Evolutionary conservation across 768 basidiomycete species (phyloP).

Genomic region (Phylloporus sp.): DNA sequence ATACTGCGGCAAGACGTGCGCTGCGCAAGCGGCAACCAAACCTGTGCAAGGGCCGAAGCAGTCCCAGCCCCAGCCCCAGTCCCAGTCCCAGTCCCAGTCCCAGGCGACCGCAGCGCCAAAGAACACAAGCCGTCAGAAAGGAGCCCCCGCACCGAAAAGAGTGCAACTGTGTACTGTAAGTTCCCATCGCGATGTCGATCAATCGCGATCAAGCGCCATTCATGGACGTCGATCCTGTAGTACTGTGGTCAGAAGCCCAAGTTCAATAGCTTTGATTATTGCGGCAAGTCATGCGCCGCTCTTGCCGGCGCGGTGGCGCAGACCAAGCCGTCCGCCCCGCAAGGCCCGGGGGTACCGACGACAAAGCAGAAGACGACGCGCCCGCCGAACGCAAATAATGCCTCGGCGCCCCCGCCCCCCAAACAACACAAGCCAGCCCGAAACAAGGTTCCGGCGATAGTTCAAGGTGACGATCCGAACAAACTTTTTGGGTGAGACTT

Average conservation of each 20-base stretch:
- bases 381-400: slow-evolving; percentile 4
- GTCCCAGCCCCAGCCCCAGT: slow-evolving; percentile 13
- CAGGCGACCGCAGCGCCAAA: slow-evolving; percentile 11
- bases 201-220: slow-evolving; percentile 22
- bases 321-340: slow-evolving; percentile 11
- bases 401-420: neutral
- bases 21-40: slow-evolving; percentile 36
- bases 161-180: slow-evolving; percentile 28
- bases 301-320: slow-evolving; percentile 34
- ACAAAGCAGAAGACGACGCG: slow-evolving; percentile 20
- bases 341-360: slow-evolving; percentile 9
- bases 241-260: slow-evolving; percentile 59
- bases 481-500: slow-evolving; percentile 5
- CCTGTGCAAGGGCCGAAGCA: slow-evolving; percentile 10
- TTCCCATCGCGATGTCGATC: slow-evolving; percentile 20
- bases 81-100: slow-evolving; percentile 14
- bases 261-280: slow-evolving; percentile 55
- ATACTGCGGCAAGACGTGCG: slow-evolving; percentile 55
- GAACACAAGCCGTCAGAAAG: slow-evolving; percentile 11
- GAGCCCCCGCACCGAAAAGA: slow-evolving; percentile 16
- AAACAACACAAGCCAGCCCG: slow-evolving; percentile 16
- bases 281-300: slow-evolving; percentile 59
- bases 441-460: slow-evolving; percentile 6
- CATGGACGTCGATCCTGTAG: slow-evolving; percentile 26
- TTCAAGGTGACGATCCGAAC: slow-evolving; percentile 20